A percentile compares a stretch with the other conserved stretches of the same genome.
Evolutionary conservation across 2,329 filamentous ascomycete genomes (phyloP).

Genomic region (Rhytidhysteron rufulum): DNA sequence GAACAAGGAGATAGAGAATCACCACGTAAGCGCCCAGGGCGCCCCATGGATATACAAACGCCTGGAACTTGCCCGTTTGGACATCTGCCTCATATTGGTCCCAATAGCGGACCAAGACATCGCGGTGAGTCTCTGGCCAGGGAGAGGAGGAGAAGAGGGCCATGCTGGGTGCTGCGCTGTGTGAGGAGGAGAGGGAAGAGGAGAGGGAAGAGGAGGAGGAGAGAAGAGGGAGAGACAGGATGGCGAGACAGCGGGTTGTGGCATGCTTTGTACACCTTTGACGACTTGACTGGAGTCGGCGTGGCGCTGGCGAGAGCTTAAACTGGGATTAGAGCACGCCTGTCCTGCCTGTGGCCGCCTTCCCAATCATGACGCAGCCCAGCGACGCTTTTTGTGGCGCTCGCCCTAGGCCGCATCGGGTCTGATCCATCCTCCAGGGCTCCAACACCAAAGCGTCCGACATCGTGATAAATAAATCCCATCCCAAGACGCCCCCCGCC

Average conservation of each 20-base stretch:
- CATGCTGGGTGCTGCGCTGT: slow-evolving; percentile 10
- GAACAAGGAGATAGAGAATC: slow-evolving; percentile 50
- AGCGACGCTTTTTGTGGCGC: slow-evolving; percentile 9
- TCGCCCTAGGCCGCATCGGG: slow-evolving; percentile 13
- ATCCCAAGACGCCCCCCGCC: too few relatives aligned
- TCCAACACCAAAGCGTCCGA: slow-evolving; percentile 36
- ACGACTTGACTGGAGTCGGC: too few relatives aligned
- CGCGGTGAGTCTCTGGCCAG: slow-evolving; percentile 31
- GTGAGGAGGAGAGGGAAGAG: background rate
- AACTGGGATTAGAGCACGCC: background rate
- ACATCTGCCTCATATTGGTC: slow-evolving; percentile 38
- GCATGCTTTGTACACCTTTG: background rate
- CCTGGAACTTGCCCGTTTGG: slow-evolving; percentile 35
- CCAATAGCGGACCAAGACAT: slow-evolving; percentile 34
- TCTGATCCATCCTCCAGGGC: slow-evolving; percentile 8
- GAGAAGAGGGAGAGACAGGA: background rate
- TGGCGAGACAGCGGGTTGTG: background rate
- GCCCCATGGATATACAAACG: slow-evolving; percentile 44
- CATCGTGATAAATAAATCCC: too few relatives aligned
- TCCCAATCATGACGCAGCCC: slow-evolving; percentile 32
- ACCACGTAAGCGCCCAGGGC: slow-evolving; percentile 37
- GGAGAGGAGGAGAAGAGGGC: slow-evolving; percentile 8
- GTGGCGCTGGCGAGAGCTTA: slow-evolving; percentile 2
- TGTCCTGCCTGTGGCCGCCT: too few relatives aligned
- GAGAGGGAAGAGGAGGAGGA: background rate